Evolutionary conservation across 768 basidiomycete species (phyloP).

Genomic region (Tricholoma saponaceum): DNA sequence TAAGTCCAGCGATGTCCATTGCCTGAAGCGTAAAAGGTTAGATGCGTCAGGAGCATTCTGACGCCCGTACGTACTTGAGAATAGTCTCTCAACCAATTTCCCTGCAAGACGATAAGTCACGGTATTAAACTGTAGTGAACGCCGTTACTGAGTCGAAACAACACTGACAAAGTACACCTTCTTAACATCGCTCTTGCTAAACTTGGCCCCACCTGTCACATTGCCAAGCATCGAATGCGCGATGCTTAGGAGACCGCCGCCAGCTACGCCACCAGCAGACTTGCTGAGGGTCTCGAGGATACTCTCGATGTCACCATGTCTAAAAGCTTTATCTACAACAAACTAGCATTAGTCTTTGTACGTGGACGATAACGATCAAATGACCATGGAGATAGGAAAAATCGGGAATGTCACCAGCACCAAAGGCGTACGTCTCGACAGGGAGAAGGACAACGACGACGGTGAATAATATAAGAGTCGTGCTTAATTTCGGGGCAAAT

Average conservation of each 20-base stretch:
- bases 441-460: slow-evolving; percentile 40
- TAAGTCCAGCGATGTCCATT: slow-evolving; percentile 68
- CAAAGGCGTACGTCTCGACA: slow-evolving; percentile 45
- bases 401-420: slow-evolving; percentile 68
- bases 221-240: slow-evolving; percentile 41
- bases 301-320: slow-evolving; percentile 76
- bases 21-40: slow-evolving; percentile 31
- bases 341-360: not conserved
- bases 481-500: slow-evolving; percentile 22
- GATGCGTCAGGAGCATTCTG: not conserved
- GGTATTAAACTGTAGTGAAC: not conserved
- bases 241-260: slow-evolving; percentile 46
- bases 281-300: slow-evolving; percentile 59
- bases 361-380: not conserved
- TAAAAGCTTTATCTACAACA: slow-evolving; percentile 59
- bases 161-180: slow-evolving; percentile 57
- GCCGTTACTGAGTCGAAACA: not conserved
- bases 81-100: slow-evolving; percentile 71
- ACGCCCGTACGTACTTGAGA: slow-evolving; percentile 39
- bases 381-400: slow-evolving; percentile 63
- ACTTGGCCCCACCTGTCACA: slow-evolving; percentile 52
- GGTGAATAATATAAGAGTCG: slow-evolving; percentile 31
- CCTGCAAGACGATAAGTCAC: slow-evolving; percentile 30
- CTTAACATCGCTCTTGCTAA: slow-evolving; percentile 62
- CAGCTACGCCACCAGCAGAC: slow-evolving; percentile 41